Base-by-base conservation (phyloP, 768 basidiomycete species). In the Hypholoma sublateritium region DNA sequence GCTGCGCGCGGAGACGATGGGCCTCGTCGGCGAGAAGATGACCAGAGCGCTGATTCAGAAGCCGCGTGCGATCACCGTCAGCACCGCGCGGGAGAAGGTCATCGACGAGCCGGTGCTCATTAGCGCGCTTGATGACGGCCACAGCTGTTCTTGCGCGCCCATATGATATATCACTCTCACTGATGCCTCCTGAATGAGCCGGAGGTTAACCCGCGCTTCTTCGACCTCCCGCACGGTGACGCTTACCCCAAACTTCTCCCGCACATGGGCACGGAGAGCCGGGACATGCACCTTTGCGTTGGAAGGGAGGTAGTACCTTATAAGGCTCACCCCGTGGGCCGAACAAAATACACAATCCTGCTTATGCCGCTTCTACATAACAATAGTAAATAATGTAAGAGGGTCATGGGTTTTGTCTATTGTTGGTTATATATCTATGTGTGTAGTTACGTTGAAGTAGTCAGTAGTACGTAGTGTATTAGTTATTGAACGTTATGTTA, bases 71-170 rank as follows among this genome's bases (percentile, higher is more conserved):
- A 80, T 93, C 52, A 81, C 95, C 65, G 81, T 95, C 59, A 95
- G 95, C 70, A 95, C 93, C 2, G 92, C 93, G 19, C 75, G 95
- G n/a, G 95, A 95, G 11, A 95, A 89, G 66, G 85, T 96, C 22
- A 80, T 97, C 34, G 91, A 96, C 60, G 93, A 96, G 71, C 84
- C 82, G 5, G 95, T 92, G 4, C 77, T 98, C 76, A 89, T 96
- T 59, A 80, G 80, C 24, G 93, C 93, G 21, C 71, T 98, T 50
- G 86, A 93, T 65, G 87, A 88, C 62, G 93, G 93, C 11, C 92
- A 96, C 71, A 14, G 48, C 21, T 43, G 6, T 45, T 22, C 39
- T 41, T 17, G 17, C 39, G 12, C 39, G 39, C 39, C 39, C 5
- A 5, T 41, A n/a, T n/a, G n/a, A n/a, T n/a, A n/a, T n/a, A 9